These are phyloP conservation scores for Aspergillus nanangensis DNA, from an alignment of 495 filamentous ascomycete genomes.

Conservation along the genomic window DNA sequence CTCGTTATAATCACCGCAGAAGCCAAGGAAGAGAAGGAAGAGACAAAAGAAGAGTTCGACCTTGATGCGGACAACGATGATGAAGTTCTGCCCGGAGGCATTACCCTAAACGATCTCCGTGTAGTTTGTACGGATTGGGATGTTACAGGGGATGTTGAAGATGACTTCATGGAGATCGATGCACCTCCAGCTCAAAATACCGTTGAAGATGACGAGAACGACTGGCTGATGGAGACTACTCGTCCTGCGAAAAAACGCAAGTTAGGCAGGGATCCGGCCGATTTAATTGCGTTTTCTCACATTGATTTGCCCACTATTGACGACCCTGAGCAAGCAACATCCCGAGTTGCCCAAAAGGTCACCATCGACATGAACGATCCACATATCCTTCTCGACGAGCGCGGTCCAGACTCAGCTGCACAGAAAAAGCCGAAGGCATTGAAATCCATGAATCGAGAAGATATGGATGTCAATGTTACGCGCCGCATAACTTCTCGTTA, in stretches of 20 bases:
- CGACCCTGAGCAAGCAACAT: conserved; percentile 57
- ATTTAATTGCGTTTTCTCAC: conserved; percentile 40
- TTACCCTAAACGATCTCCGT: conserved; percentile 69
- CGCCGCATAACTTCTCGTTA: conserved; percentile 66
- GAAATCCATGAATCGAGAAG: conserved; percentile 28
- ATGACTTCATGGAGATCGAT: conserved; percentile 36
- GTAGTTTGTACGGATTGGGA: conserved; percentile 85
- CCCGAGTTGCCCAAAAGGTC: conserved; percentile 67
- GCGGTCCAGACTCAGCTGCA: conserved; percentile 43
- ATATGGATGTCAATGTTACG: conserved; percentile 35
- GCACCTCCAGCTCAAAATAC: conserved; percentile 12
- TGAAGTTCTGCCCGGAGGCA: conserved; percentile 51
- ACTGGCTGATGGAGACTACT: conserved; percentile 43
- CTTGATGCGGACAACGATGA: conserved; percentile 51
- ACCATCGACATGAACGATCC: conserved; percentile 89
- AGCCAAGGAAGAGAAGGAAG: conserved; percentile 50
- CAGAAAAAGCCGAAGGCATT: conserved; percentile 35
- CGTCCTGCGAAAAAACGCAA: conserved; percentile 48
- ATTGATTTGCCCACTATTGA: conserved; percentile 51
- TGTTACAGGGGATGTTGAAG: conserved; percentile 57
- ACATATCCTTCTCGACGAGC: conserved; percentile 72
- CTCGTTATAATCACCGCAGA: conserved; percentile 53
- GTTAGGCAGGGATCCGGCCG: conserved; percentile 32
- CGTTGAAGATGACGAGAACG: conserved; percentile 44
- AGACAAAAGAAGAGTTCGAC: conserved; percentile 55